Evolutionary conservation across 345 rosid species (phyloP), one percentile per base, ranked within the genome.

Genomic region (Brassica nigra): DNA sequence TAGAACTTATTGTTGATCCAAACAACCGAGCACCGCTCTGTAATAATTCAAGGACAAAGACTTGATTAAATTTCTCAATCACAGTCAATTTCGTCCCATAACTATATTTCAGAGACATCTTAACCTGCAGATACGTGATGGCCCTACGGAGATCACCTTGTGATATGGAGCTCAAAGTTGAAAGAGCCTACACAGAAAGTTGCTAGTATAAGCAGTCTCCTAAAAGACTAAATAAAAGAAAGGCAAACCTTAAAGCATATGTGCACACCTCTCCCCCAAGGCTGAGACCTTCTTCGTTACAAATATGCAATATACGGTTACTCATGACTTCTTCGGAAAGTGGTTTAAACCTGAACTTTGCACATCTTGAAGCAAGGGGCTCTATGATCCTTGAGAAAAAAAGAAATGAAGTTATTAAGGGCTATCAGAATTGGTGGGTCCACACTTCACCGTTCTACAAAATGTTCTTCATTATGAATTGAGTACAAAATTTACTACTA

Each of bases 301-400:
- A 95, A 68, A 95, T 93, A 78, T 91, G 89, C 82, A 86, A 72
- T 83, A 95, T 76, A 80, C 93, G 97, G 78, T 83, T 87, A 82
- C 85, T 78, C 97, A 91, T 89, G 79, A 93, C 86, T 84, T 93
- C 99, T 85, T 91, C 97, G 36, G 97, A 83, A 83, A 95, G 97
- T 71, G 98, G 97, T 88, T 91, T 95, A 78, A 95, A 95, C 85
- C 98, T 89, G 88, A 95, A 93, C 89, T 95, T 95, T 3, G 98
- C 99, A 88, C 98, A 95, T 86, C 99, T 93, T 31, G 98, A 93
- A 73, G 98, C 98, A 83, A 95, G 99, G 5, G 99, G 98, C 86
- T 91, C 99, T 76, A 95, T 95, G 81, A 93, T 93, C 90, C 97
- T 93, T 76, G 39, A 68, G 69, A 83, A 78, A 20, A 29, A 65